Base-by-base conservation (phyloP, 169 alveolate species). In the Plasmodium knowlesi region DNA sequence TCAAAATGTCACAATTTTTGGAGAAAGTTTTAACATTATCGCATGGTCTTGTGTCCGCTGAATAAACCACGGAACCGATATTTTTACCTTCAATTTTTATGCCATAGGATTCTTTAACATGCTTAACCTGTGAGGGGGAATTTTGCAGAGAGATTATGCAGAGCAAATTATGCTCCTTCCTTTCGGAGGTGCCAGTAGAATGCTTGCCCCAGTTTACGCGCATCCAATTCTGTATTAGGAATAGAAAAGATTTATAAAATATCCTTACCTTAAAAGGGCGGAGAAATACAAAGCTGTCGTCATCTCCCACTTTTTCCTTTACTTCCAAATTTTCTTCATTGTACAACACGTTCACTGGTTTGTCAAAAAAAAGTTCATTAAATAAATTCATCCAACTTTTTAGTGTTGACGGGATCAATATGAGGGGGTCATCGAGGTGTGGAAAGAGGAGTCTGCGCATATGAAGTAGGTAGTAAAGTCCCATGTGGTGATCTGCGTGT, bases 41-140 rank as follows among this genome's bases (percentile, higher is more conserved):
- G 93, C 98, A 97, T 0, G 99, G 99, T 37, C 98, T 80, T 46
- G 99, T 97, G 93, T 98, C 99, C 37, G 99, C 99, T 53, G 99
- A 98, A 85, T 96, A 98, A 5, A 97, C 98, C 22, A 98, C 80
- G 61, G 96, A 96, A 50, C 97, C 97, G 46, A 93, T 85, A 22
- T 61, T 70, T 32, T 82, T 84, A 71, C 71, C 37, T 25, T 78
- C 89, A 5, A 93, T 37, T 67, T 95, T 92, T 6, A 95, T 85
- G 9, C 97, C 96, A 72, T 93, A 93, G 76, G 98, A 95, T 82
- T 97, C 98, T 32, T 91, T 82, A 76, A 97, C 95, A 94, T 97
- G 97, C 22, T 96, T 96, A 94, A 96, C 97, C 97, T 97, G 81
- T 84, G 93, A 91, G 88, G 93, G 90, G 91, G 89, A 89, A 89